Percentiles rank a stretch among this genome's conserved stretches.
These are phyloP conservation scores for Trichoderma koningiopsis DNA, from an alignment of 2,329 filamentous ascomycete species.

Conservation along the genomic window DNA sequence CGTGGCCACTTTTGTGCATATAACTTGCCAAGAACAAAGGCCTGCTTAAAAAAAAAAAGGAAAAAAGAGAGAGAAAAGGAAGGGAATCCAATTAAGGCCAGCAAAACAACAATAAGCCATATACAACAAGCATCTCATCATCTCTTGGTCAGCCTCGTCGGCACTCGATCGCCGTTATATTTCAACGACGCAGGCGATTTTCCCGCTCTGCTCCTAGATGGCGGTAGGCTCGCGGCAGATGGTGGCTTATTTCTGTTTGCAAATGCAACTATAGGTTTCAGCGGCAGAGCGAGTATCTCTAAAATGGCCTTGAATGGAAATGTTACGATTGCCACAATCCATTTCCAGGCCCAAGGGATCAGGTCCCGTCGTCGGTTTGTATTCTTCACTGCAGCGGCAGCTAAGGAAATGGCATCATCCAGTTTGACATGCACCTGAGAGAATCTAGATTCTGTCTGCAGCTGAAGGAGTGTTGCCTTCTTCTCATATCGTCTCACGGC, in stretches of 20 bases:
- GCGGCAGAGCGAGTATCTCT: conserved; percentile 47
- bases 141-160: conserved; percentile 27
- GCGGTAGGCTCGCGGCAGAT: neutral
- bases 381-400: conserved; percentile 68
- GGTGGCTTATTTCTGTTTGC: conserved; percentile 23
- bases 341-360: conserved; percentile 44
- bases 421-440: conserved; percentile 70
- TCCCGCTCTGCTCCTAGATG: conserved; percentile 17
- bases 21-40: neutral
- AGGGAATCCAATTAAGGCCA: no score
- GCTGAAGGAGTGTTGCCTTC: conserved; percentile 72
- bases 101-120: neutral
- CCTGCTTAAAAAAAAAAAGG: neutral
- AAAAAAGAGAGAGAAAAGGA: neutral
- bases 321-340: conserved; percentile 39
- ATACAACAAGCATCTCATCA: neutral
- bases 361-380: conserved; percentile 44
- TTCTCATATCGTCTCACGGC: conserved; percentile 92
- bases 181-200: conserved; percentile 21
- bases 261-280: conserved; percentile 34
- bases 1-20: neutral
- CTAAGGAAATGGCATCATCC: conserved; percentile 78
- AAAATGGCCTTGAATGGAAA: conserved; percentile 48
- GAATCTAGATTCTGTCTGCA: conserved; percentile 76
- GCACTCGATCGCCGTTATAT: conserved; percentile 27